phyloP scores from a whole-genome alignment of 495 filamentous ascomycete genomes.

The Penicillium canariense region DNA sequence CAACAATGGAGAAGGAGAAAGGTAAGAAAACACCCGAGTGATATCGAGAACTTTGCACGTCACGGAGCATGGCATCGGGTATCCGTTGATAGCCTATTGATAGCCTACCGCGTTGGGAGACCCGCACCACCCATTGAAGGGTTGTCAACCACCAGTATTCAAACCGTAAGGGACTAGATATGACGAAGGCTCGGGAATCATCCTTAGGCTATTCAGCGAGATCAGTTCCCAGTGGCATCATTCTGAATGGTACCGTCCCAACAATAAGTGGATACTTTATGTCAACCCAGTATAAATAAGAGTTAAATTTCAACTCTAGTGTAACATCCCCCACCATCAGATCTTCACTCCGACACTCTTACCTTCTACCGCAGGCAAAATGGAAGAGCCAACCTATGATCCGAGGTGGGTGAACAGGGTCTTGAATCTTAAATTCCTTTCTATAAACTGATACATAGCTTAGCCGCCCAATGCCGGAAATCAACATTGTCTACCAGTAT shows the following conservation, averaged over 20 bases:
- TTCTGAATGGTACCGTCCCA: no score
- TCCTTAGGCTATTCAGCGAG: constrained; percentile 5
- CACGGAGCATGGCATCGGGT: background rate
- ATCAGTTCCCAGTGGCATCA: background rate
- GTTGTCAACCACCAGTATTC: background rate
- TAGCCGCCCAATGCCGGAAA: constrained; percentile 29
- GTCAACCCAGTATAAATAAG: background rate
- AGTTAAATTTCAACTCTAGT: background rate
- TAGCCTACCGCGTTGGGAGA: constrained; percentile 13
- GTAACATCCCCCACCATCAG: background rate
- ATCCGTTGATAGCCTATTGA: constrained; percentile 16
- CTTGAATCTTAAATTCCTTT: background rate
- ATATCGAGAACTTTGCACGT: background rate
- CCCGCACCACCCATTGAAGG: background rate
- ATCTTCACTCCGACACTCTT: background rate
- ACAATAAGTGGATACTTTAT: no score
- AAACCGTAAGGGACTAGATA: no score
- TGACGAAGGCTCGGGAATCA: no score
- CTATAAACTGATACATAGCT: background rate
- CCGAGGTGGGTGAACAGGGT: constrained; percentile 4
- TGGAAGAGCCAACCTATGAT: constrained; percentile 25
- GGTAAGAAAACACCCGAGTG: background rate
- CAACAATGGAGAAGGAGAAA: background rate
- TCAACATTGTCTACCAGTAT: constrained; percentile 30
- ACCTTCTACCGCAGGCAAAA: background rate